These are phyloP conservation scores for Ustilago trichophora DNA, from an alignment of 1,284 basidiomycete species.

Conservation along the genomic window DNA sequence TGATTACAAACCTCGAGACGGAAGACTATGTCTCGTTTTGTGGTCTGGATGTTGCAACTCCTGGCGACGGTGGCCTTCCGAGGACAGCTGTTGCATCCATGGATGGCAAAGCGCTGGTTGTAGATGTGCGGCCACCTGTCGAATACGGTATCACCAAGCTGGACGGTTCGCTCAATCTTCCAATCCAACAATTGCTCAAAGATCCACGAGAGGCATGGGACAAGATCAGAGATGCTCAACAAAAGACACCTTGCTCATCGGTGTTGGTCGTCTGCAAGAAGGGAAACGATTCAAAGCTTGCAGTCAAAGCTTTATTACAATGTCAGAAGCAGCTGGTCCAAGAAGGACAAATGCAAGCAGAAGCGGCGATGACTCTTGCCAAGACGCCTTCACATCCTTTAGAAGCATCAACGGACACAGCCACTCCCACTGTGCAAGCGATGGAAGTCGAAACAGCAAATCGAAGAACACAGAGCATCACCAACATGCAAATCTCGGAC, in stretches of 20 bases:
- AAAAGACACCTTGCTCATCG: background rate
- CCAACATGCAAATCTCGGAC: slow-evolving; percentile 68
- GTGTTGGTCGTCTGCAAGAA: slow-evolving; percentile 35
- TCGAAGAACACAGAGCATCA: slow-evolving; percentile 83
- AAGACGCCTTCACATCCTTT: slow-evolving; percentile 13
- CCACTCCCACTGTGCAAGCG: background rate
- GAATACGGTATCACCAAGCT: slow-evolving; percentile 90
- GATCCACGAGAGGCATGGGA: slow-evolving; percentile 71
- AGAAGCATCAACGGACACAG: background rate
- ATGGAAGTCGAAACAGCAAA: background rate
- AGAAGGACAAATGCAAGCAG: background rate
- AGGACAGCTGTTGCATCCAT: slow-evolving; percentile 72
- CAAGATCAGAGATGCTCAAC: slow-evolving; percentile 11
- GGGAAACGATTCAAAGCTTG: slow-evolving; percentile 64
- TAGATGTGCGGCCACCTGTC: slow-evolving; percentile 83
- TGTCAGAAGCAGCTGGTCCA: slow-evolving; percentile 79
- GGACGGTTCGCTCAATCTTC: slow-evolving; percentile 77
- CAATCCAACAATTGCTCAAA: slow-evolving; percentile 73
- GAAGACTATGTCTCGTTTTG: slow-evolving; percentile 63
- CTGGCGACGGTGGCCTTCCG: slow-evolving; percentile 67
- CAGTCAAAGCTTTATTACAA: slow-evolving; percentile 9
- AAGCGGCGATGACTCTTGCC: background rate
- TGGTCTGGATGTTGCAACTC: slow-evolving; percentile 17
- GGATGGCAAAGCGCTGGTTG: slow-evolving; percentile 69
- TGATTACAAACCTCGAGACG: slow-evolving; percentile 45